Evolutionary conservation across 495 filamentous ascomycete species (phyloP).

Genomic region (Penicillium pulvis): DNA sequence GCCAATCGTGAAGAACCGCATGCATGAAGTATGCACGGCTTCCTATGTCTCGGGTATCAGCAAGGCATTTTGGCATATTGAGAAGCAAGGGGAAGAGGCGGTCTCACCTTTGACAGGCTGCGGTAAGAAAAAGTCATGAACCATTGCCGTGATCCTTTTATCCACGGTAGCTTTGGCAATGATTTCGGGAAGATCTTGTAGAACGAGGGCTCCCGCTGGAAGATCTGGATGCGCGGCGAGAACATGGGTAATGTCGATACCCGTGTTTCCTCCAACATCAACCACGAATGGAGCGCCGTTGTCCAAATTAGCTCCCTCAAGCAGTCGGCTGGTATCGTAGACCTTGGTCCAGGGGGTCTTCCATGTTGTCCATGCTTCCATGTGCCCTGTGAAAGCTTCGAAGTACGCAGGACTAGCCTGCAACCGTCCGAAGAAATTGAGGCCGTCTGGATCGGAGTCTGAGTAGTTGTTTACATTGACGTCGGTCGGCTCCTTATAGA

Average conservation of each 20-base stretch:
- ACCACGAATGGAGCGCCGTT: conserved; percentile 40
- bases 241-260: conserved; percentile 49
- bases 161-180: conserved; percentile 39
- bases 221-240: conserved; percentile 39
- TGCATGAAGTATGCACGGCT: conserved; percentile 48
- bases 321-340: conserved; percentile 30
- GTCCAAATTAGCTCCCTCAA: conserved; percentile 20
- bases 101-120: conserved; percentile 51
- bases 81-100: neutral
- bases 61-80: neutral
- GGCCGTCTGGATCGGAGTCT: conserved; percentile 34
- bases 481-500: conserved; percentile 40
- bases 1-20: conserved; percentile 50
- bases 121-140: conserved; percentile 51
- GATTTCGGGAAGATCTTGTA: conserved; percentile 53
- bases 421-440: conserved; percentile 37
- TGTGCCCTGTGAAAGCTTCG: conserved; percentile 40
- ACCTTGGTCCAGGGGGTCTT: conserved; percentile 39
- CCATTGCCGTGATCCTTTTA: conserved; percentile 45
- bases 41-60: conserved; percentile 13
- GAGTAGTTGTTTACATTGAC: conserved; percentile 32
- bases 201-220: conserved; percentile 39
- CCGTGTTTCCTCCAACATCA: conserved; percentile 53
- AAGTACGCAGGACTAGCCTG: conserved; percentile 33
- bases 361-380: conserved; percentile 37